phyloP scores from a whole-genome alignment of 768 basidiomycete species.

The Brasilioporus rufonigricans region DNA sequence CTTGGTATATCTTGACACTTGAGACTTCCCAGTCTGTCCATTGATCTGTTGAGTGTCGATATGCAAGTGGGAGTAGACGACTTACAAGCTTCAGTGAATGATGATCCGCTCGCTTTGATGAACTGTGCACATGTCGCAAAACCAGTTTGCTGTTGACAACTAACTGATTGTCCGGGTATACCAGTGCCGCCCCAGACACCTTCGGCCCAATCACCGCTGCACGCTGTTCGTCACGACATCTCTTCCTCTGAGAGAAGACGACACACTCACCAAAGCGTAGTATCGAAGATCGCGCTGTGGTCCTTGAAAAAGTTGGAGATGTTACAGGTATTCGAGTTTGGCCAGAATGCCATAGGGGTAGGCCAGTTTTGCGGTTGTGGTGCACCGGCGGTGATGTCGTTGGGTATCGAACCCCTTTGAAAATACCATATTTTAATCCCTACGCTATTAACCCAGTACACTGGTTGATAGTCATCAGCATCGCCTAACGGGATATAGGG shows the following conservation, averaged over 20 bases:
- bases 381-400: slow-evolving; percentile 69
- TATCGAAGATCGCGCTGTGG: slow-evolving; percentile 81
- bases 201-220: slow-evolving; percentile 87
- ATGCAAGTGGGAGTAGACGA: slow-evolving; percentile 18
- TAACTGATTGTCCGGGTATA: slow-evolving; percentile 80
- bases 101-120: slow-evolving; percentile 66
- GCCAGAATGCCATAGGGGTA: slow-evolving; percentile 74
- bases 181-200: slow-evolving; percentile 71
- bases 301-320: slow-evolving; percentile 77
- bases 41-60: slow-evolving; percentile 1
- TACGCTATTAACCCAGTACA: slow-evolving; percentile 46
- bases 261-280: slow-evolving; percentile 66
- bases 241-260: background rate
- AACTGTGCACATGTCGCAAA: slow-evolving; percentile 78
- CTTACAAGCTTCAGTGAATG: slow-evolving; percentile 79
- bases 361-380: slow-evolving; percentile 82
- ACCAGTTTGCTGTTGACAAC: slow-evolving; percentile 82
- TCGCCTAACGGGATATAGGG: background rate
- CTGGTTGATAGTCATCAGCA: slow-evolving; percentile 7
- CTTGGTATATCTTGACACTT: slow-evolving; percentile 71
- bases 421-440: slow-evolving; percentile 87
- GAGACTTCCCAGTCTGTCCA: slow-evolving; percentile 76
- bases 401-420: slow-evolving; percentile 66
- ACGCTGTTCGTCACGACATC: slow-evolving; percentile 4
- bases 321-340: slow-evolving; percentile 62